phyloP scores from a whole-genome alignment of 805 yeast species.

The Candida alai region DNA sequence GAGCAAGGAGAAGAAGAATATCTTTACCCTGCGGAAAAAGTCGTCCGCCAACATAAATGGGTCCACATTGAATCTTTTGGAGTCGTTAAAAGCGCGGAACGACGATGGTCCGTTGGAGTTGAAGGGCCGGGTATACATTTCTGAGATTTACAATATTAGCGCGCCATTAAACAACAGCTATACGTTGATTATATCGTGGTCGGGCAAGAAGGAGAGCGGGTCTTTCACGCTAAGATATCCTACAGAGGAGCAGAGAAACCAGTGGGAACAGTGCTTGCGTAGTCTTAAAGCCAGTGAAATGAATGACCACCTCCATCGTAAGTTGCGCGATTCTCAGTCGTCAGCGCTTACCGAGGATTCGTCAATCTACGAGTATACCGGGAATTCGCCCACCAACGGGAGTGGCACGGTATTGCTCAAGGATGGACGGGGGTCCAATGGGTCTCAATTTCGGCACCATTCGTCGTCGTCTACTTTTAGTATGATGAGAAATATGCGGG shows the following conservation, averaged over 20 bases:
- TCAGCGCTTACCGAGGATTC: conserved; percentile 22
- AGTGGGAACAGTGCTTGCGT: conserved; percentile 74
- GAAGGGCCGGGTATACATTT: conserved; percentile 79
- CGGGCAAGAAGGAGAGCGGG: conserved; percentile 84
- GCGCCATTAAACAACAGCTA: conserved; percentile 44
- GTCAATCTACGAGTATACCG: conserved; percentile 14
- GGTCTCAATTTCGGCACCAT: conserved; percentile 33
- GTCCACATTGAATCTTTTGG: conserved; percentile 34
- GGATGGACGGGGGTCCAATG: conserved; percentile 26
- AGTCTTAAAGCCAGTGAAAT: conserved; percentile 41
- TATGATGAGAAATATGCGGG: conserved; percentile 34
- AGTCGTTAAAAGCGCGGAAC: conserved; percentile 26
- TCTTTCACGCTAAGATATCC: conserved; percentile 77
- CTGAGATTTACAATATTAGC: conserved; percentile 48
- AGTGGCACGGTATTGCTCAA: conserved; percentile 6
- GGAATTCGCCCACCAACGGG: conserved; percentile 10
- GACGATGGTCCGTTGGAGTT: conserved; percentile 44
- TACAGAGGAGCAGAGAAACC: conserved; percentile 76
- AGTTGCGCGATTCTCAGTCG: conserved; percentile 32
- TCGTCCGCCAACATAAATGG: conserved; percentile 39
- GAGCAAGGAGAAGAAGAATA: conserved; percentile 32
- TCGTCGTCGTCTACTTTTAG: conserved; percentile 41
- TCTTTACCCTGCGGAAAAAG: conserved; percentile 48
- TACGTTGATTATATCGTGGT: conserved; percentile 68
- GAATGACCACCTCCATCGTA: conserved; percentile 35